Evolutionary conservation across 1,139 yeast species (phyloP).

Genomic region (Yamadazyma atmosphaerica): DNA sequence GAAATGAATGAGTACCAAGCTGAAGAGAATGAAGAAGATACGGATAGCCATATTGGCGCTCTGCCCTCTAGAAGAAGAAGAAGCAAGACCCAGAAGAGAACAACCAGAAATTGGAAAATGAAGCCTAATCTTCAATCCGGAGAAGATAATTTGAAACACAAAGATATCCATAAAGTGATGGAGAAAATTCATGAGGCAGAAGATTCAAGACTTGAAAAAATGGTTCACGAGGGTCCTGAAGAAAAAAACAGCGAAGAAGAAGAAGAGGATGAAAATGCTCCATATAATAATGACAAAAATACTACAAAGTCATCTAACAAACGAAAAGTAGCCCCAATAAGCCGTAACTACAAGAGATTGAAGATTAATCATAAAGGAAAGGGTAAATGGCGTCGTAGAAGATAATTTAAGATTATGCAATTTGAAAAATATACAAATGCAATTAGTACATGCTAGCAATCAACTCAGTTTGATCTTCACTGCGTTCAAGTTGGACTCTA

Average conservation of each 20-base stretch:
- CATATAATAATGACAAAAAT: slow-evolving; percentile 20
- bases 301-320: slow-evolving; percentile 9
- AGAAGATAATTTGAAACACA: slow-evolving; percentile 27
- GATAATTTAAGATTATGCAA: slow-evolving; percentile 4
- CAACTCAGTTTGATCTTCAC: slow-evolving; percentile 14
- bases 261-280: slow-evolving; percentile 12
- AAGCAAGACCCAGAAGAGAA: slow-evolving; percentile 57
- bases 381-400: slow-evolving; percentile 10
- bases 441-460: slow-evolving; percentile 12
- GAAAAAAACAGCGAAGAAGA: slow-evolving; percentile 24
- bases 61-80: slow-evolving; percentile 20
- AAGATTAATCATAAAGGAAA: slow-evolving; percentile 38
- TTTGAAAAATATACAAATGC: not conserved
- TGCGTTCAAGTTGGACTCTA: slow-evolving; percentile 20
- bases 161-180: slow-evolving; percentile 44
- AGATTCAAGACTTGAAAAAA: slow-evolving; percentile 21
- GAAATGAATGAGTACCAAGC: slow-evolving; percentile 17
- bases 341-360: slow-evolving; percentile 41
- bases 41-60: slow-evolving; percentile 9
- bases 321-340: slow-evolving; percentile 35
- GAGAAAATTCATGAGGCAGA: slow-evolving; percentile 28
- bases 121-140: slow-evolving; percentile 35
- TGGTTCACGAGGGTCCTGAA: slow-evolving; percentile 25
- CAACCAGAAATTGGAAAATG: slow-evolving; percentile 61
- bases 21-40: slow-evolving; percentile 11